Evolutionary conservation across 345 rosid species (phyloP), one percentile per base, ranked within the genome.

Genomic region (Salix arbutifolia): DNA sequence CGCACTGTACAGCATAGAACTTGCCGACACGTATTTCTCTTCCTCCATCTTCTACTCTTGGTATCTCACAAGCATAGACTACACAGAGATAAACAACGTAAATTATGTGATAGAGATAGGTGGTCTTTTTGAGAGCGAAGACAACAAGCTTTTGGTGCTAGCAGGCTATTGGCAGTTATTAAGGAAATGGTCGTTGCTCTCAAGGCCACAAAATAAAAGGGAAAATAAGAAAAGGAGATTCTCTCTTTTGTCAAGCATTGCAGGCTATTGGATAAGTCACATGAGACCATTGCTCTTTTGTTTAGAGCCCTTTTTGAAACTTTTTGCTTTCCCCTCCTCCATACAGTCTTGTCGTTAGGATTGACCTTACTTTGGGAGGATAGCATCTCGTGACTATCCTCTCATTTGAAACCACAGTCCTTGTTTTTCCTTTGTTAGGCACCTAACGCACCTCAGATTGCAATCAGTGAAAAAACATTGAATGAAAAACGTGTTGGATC

Each of bases 111-210:
- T 0, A 69, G 66, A 60, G 60, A 76, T 16, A 18, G 33, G 26
- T 48, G 52, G 68, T 38, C 60, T 56, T 6, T 28, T 9, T 3
- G 56, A 50, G 61, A 79, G 84, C 65, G 87, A 81, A 80, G 87
- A 83, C 69, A 78, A 72, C 86, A 78, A 84, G 80, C 79, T 35
- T 75, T 82, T 76, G 76, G 68, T 10, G 46, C 30, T 56, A 42
- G 68, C 67, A 23, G 23, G n/a, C n/a, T 3, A 21, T 80, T 77
- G 87, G 44, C 76, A 67, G 74, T 68, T 76, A 76, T 4, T 14
- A 67, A 30, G 70, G 64, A 64, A 65, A 10, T 77, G 69, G 84
- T 85, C 87, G 90, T 84, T 88, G 86, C 85, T 84, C 69, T 87
- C 86, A 74, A 84, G 19, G 84, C 83, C 86, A 83, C 70, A 83